Conservation (phyloP, 805 yeast genomes). For the Suhomyces prunicola region DNA sequence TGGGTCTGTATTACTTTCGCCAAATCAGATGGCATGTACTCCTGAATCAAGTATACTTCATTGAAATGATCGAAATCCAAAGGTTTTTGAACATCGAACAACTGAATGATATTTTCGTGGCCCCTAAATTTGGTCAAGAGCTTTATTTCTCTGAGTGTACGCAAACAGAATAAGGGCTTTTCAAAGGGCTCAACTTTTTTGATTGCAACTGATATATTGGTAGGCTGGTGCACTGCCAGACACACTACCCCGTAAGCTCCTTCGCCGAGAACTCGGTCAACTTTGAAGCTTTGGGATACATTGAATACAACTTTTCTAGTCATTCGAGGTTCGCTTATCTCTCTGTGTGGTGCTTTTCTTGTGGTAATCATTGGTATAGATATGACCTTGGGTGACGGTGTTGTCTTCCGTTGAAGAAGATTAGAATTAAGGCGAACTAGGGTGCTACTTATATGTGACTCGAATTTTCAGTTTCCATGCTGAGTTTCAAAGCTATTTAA, state of each 20-base stretch:
- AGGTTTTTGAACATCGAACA: slow-evolving; percentile 68
- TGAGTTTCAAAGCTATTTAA: not conserved
- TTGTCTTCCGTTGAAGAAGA: not conserved
- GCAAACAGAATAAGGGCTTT: slow-evolving; percentile 58
- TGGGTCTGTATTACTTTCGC: slow-evolving; percentile 60
- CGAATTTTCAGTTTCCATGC: not conserved
- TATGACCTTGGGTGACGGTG: not conserved
- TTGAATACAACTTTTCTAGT: slow-evolving; percentile 44
- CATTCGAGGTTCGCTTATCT: not conserved
- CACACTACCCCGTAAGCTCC: slow-evolving; percentile 84
- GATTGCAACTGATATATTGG: slow-evolving; percentile 66
- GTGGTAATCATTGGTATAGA: slow-evolving; percentile 1
- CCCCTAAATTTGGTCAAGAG: slow-evolving; percentile 58
- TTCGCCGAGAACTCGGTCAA: slow-evolving; percentile 64
- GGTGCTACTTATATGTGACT: not conserved
- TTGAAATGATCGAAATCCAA: slow-evolving; percentile 53
- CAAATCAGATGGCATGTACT: slow-evolving; percentile 73
- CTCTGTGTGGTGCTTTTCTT: not conserved
- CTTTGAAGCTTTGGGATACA: slow-evolving; percentile 58
- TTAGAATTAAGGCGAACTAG: not conserved
- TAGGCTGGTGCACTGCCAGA: slow-evolving; percentile 60
- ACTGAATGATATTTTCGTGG: slow-evolving; percentile 70
- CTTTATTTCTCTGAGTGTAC: slow-evolving; percentile 71
- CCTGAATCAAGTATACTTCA: slow-evolving; percentile 75
- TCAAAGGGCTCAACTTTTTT: slow-evolving; percentile 74